Evolutionary conservation across 1,139 yeast species (phyloP).

Genomic region (Casaregolazyma lundiana): DNA sequence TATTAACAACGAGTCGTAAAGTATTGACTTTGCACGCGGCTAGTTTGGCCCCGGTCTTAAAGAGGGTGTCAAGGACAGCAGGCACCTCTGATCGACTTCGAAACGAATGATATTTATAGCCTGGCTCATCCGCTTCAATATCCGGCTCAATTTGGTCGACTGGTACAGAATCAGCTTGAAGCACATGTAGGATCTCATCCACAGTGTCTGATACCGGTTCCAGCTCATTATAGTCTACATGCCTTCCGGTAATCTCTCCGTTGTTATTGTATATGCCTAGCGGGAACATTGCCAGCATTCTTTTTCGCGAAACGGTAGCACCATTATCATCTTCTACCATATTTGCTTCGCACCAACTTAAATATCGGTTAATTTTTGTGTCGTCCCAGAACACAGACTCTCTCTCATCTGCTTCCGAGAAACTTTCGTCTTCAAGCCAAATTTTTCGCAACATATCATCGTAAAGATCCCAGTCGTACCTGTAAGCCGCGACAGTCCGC

Average conservation of each 20-base stretch:
- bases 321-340: constrained; percentile 12
- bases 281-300: constrained; percentile 23
- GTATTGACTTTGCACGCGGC: constrained; percentile 1
- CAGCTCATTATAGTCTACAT: constrained; percentile 5
- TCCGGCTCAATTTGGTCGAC: not conserved
- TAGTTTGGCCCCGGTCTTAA: constrained; percentile 6
- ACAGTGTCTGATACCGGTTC: constrained; percentile 18
- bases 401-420: constrained; percentile 25
- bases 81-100: not conserved
- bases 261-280: constrained; percentile 16
- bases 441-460: constrained; percentile 28
- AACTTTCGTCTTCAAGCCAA: constrained; percentile 31
- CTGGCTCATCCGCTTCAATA: constrained; percentile 4
- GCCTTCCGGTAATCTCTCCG: constrained; percentile 8
- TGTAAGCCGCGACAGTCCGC: constrained; percentile 21
- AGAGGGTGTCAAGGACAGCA: not conserved
- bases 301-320: constrained; percentile 10
- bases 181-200: constrained; percentile 18
- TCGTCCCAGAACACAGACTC: constrained; percentile 30
- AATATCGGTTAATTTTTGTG: constrained; percentile 26
- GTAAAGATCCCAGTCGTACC: constrained; percentile 35
- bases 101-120: constrained; percentile 3
- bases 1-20: not conserved
- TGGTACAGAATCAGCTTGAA: constrained; percentile 17
- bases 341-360: constrained; percentile 30